Evolutionary conservation across 2,329 filamentous ascomycete genomes (phyloP), one percentile per base, ranked within the genome.

Genomic region (Neocatenulostroma microsporum): DNA sequence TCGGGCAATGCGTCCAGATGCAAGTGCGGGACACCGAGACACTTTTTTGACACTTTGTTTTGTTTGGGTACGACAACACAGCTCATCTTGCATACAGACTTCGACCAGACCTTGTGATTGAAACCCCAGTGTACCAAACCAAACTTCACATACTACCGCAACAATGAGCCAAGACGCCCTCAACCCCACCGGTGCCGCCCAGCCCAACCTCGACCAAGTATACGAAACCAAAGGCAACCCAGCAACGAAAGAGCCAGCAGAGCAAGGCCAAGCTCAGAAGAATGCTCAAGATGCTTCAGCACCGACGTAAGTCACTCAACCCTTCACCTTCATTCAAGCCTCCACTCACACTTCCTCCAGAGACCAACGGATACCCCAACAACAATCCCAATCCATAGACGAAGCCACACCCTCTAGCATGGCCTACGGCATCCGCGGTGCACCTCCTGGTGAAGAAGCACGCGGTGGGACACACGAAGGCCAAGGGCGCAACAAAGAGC

Each of bases 161-260:
- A 42, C 33, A 24, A 36, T 26, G 26, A 37, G 15, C 32, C 26
- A 25, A 8, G 37, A 51, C 41, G 44, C 30, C 15, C 32, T 66
- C 44, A 53, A 62, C 41, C 63, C 64, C 33, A 52, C 50, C 24
- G 63, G 58, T 23, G 58, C 62, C 19, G 62, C 64, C 19, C 67
- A 72, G 47, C 68, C 68, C 13, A 56, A 58, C 31, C 54, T 57
- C 20, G 36, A 60, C 41, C 56, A 66, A 48, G 66, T 62, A 36
- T 71, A 71, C 61, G 60, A 60, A 10, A 67, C 65, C 3, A 52
- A 62, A 2, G 63, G 62, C 44, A 72, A 72, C 50, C 60, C 66
- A 21, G 62, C 55, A n/a, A 47, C 56, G 17, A 62, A 65, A 39
- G 57, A 61, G 40, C 63, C 64, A 9, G 39, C 53, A 32, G 67